phyloP scores from a whole-genome alignment of 805 yeast species.

The Starmerella vaccinii region DNA sequence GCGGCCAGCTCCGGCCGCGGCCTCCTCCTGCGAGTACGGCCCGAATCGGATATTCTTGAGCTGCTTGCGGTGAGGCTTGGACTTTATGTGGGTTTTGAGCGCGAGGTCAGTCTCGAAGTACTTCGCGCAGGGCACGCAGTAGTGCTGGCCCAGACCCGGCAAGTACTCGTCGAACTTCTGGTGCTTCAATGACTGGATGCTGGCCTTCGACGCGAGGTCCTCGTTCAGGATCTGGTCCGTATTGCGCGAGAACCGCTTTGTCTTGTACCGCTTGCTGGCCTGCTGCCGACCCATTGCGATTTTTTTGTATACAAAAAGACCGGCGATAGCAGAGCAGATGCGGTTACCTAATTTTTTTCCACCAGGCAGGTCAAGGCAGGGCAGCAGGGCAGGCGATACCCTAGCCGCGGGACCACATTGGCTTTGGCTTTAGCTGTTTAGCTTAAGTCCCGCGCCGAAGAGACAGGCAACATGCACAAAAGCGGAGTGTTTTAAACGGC shows the following conservation, averaged over 20 bases:
- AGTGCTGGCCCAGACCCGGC: constrained; percentile 91
- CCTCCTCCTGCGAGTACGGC: constrained; percentile 80
- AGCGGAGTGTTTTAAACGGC: not conserved
- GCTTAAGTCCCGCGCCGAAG: not conserved
- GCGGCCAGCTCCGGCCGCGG: constrained; percentile 82
- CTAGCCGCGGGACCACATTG: not conserved
- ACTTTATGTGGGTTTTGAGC: constrained; percentile 57
- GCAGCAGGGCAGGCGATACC: not conserved
- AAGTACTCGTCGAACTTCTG: constrained; percentile 82
- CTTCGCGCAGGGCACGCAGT: constrained; percentile 88
- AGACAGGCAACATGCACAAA: not conserved
- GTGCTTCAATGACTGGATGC: constrained; percentile 49
- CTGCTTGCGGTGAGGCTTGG: constrained; percentile 79
- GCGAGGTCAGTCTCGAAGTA: constrained; percentile 74
- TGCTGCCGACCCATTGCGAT: constrained; percentile 20
- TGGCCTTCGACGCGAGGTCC: constrained; percentile 56
- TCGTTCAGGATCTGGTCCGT: constrained; percentile 63
- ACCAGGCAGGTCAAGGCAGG: not conserved
- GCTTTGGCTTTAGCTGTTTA: too few species aligned
- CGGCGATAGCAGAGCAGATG: not conserved
- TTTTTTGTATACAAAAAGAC: not conserved
- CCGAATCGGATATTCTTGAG: constrained; percentile 61
- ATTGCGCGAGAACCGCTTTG: constrained; percentile 46
- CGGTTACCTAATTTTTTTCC: constrained; percentile 6
- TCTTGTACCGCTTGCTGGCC: constrained; percentile 52